Conservation (phyloP, 441 rosid species). For the Euphorbia celastroides region DNA sequence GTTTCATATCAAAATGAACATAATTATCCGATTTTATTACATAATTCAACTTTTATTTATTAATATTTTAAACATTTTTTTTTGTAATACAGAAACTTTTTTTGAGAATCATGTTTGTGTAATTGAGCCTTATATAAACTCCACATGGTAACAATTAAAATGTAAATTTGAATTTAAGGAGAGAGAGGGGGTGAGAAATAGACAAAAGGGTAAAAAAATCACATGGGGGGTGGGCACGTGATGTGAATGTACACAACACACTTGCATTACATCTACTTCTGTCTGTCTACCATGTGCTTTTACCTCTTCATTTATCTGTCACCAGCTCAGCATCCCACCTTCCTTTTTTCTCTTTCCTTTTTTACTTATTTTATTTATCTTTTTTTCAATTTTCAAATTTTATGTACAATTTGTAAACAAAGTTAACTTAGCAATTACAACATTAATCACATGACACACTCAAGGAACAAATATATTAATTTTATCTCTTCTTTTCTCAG, state of each 20-base stretch:
- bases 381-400: neutral
- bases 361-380: neutral
- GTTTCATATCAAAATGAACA: too few relatives aligned
- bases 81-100: too few relatives aligned
- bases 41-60: too few relatives aligned
- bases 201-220: conserved; percentile 19
- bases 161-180: neutral
- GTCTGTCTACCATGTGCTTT: conserved; percentile 60
- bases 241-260: conserved; percentile 36
- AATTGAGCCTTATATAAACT: too few relatives aligned
- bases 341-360: conserved; percentile 9
- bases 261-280: conserved; percentile 17
- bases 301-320: conserved; percentile 52
- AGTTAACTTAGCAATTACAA: too few relatives aligned
- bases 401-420: neutral
- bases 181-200: neutral
- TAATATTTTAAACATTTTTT: too few relatives aligned
- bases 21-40: too few relatives aligned
- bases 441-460: conserved; percentile 8
- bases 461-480: conserved; percentile 12
- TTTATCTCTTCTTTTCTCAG: neutral
- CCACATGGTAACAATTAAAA: neutral
- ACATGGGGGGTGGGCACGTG: conserved; percentile 48
- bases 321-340: conserved; percentile 51
- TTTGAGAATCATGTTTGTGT: too few relatives aligned